Evolutionary conservation across 345 rosid species (phyloP), one percentile per base, ranked within the genome.

Genomic region (Rhodomyrtus tomentosa): DNA sequence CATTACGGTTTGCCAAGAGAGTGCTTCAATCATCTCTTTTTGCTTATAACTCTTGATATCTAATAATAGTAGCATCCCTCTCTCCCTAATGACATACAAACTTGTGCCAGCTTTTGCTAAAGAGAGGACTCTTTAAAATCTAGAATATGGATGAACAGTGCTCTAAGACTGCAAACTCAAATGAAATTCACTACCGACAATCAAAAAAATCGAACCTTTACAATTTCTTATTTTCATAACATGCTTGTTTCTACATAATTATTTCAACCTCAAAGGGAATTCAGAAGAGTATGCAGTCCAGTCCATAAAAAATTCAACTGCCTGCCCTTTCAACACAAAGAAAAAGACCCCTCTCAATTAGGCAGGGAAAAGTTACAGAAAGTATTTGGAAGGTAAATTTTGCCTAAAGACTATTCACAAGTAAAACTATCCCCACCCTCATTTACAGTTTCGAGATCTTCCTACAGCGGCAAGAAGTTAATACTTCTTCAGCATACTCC

Each of bases 401-500:
- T 59, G 5, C 73, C 74, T 7, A 29, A 15, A 62, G 40, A 62
- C 8, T 29, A 16, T 68, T 36, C 45, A 68, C 79, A 18, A 2
- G 45, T 4, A 68, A 36, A 36, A 68, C 79, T 36, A 18, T 68
- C 25, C 45, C 45, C 79, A 53, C 10, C 25, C 76, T 42, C 49
- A 45, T 55, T 84, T 54, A 1, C 72, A 52, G 20, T 72, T 83
- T 48, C 6, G 15, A 54, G 7, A 79, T 72, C 20, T 51, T 18
- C 29, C 50, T 79, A 42, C 76, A 18, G 45, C 76, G 1, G 7
- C 48, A 48, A 21, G 76, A 36, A 49, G 40, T 91, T 86, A 95
- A 83, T 93, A 96, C 90, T 88, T 95, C 86, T 88, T 90, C 45
- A 95, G 89, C 81, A 89, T 21, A 81, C 90, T 93, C 88, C 98